phyloP scores from a whole-genome alignment of 1,284 basidiomycete genomes.

The Melampsora larici-populina region DNA sequence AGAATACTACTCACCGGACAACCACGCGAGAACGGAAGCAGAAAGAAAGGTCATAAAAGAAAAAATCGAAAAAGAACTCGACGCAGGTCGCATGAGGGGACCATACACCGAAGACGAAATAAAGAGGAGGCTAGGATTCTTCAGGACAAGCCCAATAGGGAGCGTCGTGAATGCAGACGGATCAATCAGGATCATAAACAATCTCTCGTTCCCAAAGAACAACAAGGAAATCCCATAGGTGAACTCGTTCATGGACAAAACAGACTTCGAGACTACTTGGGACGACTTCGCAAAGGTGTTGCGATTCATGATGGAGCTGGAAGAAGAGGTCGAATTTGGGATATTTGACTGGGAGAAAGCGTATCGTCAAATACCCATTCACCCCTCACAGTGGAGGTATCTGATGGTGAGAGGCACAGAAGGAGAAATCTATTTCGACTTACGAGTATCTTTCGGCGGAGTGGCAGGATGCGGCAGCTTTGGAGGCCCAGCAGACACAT shows the following conservation, averaged over 20 bases:
- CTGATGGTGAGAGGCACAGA: neutral
- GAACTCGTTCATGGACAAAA: neutral
- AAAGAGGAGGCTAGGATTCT: neutral
- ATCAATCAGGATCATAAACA: neutral
- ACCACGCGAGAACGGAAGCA: too few relatives aligned
- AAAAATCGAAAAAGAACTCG: neutral
- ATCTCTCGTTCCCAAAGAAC: neutral
- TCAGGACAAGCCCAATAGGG: constrained; percentile 3
- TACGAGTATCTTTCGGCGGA: too few relatives aligned
- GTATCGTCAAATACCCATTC: neutral
- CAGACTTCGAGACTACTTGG: too few relatives aligned
- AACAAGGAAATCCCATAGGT: neutral
- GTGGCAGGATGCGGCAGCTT: too few relatives aligned
- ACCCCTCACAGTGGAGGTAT: neutral
- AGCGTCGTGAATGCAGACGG: neutral
- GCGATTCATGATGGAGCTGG: too few relatives aligned
- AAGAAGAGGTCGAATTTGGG: too few relatives aligned
- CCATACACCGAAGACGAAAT: neutral
- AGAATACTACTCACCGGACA: too few relatives aligned
- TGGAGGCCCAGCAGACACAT: too few relatives aligned
- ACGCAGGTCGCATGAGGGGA: neutral
- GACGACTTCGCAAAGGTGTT: too few relatives aligned
- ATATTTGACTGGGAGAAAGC: too few relatives aligned
- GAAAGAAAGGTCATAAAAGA: too few relatives aligned
- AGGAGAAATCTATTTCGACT: too few relatives aligned